Evolutionary conservation across 1,284 basidiomycete species (phyloP).

Genomic region (Naganishia albida): DNA sequence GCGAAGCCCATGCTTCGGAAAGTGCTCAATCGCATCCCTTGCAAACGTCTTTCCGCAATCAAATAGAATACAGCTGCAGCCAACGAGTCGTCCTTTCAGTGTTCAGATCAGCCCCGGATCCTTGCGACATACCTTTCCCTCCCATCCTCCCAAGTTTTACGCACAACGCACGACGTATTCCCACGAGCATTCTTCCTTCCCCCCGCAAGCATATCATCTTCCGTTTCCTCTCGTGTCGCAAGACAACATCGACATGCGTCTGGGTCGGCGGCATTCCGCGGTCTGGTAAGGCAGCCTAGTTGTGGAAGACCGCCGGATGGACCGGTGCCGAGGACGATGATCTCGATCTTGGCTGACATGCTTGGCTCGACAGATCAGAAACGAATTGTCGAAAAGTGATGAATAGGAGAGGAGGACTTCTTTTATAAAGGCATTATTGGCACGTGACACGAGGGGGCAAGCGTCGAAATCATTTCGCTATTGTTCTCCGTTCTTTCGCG

Average conservation of each 20-base stretch:
- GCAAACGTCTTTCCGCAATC: slow-evolving; percentile 17
- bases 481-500: too few species aligned
- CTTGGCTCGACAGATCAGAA: too few species aligned
- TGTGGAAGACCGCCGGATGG: not conserved
- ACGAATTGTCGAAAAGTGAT: too few species aligned
- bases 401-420: too few species aligned
- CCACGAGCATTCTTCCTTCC: slow-evolving; percentile 2
- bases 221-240: not conserved
- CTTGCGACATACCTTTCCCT: not conserved
- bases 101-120: not conserved
- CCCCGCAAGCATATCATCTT: not conserved
- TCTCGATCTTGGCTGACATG: not conserved
- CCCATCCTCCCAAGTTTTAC: slow-evolving; percentile 10
- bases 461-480: too few species aligned
- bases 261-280: not conserved
- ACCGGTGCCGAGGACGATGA: slow-evolving; percentile 17
- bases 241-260: slow-evolving; percentile 3
- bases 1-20: slow-evolving; percentile 3
- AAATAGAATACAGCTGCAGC: not conserved
- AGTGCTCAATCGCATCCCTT: slow-evolving; percentile 3
- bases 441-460: too few species aligned
- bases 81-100: not conserved
- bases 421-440: too few species aligned
- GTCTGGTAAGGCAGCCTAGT: slow-evolving; percentile 10
- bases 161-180: slow-evolving; percentile 10